These are phyloP conservation scores for Paramecium bursaria DNA, from an alignment of 73 alveolate species.

Conservation along the genomic window DNA sequence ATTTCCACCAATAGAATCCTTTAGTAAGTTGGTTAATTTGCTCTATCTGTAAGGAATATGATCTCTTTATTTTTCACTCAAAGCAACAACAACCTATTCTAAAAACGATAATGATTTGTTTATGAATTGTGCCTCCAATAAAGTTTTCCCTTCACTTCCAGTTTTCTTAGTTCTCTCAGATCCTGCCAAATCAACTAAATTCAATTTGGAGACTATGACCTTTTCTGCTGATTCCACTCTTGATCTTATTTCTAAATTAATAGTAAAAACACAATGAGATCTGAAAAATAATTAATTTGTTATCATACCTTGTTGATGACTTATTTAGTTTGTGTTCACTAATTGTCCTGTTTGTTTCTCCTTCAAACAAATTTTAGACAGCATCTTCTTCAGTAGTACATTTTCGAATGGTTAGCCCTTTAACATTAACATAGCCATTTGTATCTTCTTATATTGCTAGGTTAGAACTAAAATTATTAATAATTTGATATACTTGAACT, in stretches of 20 bases:
- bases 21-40: conserved; percentile 94
- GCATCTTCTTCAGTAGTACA: conserved; percentile 97
- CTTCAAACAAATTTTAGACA: conserved; percentile 96
- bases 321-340: conserved; percentile 96
- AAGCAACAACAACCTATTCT: conserved; percentile 99
- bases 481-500: conserved; percentile 1
- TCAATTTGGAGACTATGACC: conserved; percentile 88
- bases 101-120: conserved; percentile 97
- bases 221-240: conserved; percentile 88
- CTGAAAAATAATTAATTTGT: no score
- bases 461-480: background rate
- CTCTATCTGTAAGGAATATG: conserved; percentile 99
- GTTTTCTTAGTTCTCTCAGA: conserved; percentile 98
- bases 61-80: conserved; percentile 94
- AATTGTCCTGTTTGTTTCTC: conserved; percentile 97
- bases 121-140: conserved; percentile 96
- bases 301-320: conserved; percentile 89
- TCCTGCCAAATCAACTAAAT: conserved; percentile 99
- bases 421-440: conserved; percentile 92
- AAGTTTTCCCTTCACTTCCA: conserved; percentile 75
- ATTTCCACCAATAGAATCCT: conserved; percentile 99
- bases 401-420: conserved; percentile 87
- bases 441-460: conserved; percentile 86
- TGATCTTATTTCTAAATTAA: conserved; percentile 93
- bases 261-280: conserved; percentile 98